Evolutionary conservation across 345 rosid genomes (phyloP).

Genomic region (Noccaea bulbosa): DNA sequence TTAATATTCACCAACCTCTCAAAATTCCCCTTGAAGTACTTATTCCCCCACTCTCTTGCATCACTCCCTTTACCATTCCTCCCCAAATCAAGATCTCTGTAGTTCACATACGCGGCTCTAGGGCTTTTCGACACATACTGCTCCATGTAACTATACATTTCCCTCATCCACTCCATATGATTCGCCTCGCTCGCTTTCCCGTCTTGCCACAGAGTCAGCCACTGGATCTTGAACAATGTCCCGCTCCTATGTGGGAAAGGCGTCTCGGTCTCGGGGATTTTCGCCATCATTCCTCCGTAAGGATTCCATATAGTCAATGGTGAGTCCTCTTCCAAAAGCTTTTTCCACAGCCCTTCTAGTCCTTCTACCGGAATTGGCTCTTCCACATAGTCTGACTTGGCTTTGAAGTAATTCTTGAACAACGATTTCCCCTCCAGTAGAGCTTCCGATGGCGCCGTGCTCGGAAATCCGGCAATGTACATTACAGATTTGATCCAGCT

Average conservation of each 20-base stretch:
- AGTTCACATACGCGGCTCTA: slow-evolving; percentile 45
- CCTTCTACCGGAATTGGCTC: slow-evolving; percentile 43
- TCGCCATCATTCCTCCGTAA: slow-evolving; percentile 46
- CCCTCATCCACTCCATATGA: slow-evolving; percentile 47
- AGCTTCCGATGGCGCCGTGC: slow-evolving; percentile 48
- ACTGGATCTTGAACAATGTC: slow-evolving; percentile 43
- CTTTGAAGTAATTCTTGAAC: slow-evolving; percentile 65
- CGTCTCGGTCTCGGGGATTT: slow-evolving; percentile 43
- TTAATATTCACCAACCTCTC: slow-evolving; percentile 54
- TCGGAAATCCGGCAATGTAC: slow-evolving; percentile 61
- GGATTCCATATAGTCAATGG: slow-evolving; percentile 45
- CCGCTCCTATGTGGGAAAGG: slow-evolving; percentile 50
- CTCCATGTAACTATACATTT: slow-evolving; percentile 46
- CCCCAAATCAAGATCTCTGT: slow-evolving; percentile 49
- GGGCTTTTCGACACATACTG: slow-evolving; percentile 42
- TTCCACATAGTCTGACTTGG: slow-evolving; percentile 73
- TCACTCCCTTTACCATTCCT: slow-evolving; percentile 42
- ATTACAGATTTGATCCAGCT: slow-evolving; percentile 70
- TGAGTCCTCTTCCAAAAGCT: slow-evolving; percentile 37
- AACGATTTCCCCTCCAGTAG: slow-evolving; percentile 55
- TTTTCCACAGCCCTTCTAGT: slow-evolving; percentile 42
- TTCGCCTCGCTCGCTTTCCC: slow-evolving; percentile 40
- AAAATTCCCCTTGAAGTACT: slow-evolving; percentile 60
- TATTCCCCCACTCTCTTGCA: slow-evolving; percentile 60
- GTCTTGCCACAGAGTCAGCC: slow-evolving; percentile 43